Evolutionary conservation across 148 eudicot species (phyloP), one percentile per base, ranked within the genome.

Genomic region (Beta vulgaris): DNA sequence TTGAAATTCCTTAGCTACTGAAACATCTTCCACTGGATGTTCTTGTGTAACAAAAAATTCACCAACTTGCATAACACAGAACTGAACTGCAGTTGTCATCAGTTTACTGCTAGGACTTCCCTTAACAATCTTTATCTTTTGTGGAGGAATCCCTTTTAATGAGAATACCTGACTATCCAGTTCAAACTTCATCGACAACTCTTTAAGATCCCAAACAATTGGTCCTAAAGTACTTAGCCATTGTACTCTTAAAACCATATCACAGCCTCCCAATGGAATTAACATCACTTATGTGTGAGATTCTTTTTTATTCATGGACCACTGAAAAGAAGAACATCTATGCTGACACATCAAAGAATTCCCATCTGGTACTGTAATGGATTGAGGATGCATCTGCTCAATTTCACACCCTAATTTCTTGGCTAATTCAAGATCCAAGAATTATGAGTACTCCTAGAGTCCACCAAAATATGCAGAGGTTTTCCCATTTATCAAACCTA

Each of bases 161-260:
- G 53, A 7, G 2, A 46, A 13, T 2, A 6, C 28, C 6, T 18
- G 28, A n/a, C 14, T 11, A 21, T n/a, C 28, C 28, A 57, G 6
- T 6, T n/a, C 2, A 11, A 57, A 57, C 13, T 2, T 15, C 51
- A 26, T 13, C 0, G 8, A 12, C 11, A 63, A 7, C 34, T 35
- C 14, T 7, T 63, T 16, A 35, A 63, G 34, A 14, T 63, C 23
- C 44, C 68, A 63, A 4, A 13, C 1, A 3, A 36, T 34, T 32
- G 32, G 8, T 13, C 68, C 68, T 3, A 63, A 9, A 1, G 39
- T 16, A 21, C 40, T 69, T 23, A 46, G 19, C 39, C 58, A 69
- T 31, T 69, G 72, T 12, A 44, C 7, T n/a, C 72, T 55, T 2
- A 68, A 21, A 9, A 28, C 72, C 55, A 68, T 68, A 2, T 68